These are phyloP conservation scores for Leishmania braziliensis DNA, from an alignment of 208 protist species.

Conservation along the genomic window DNA sequence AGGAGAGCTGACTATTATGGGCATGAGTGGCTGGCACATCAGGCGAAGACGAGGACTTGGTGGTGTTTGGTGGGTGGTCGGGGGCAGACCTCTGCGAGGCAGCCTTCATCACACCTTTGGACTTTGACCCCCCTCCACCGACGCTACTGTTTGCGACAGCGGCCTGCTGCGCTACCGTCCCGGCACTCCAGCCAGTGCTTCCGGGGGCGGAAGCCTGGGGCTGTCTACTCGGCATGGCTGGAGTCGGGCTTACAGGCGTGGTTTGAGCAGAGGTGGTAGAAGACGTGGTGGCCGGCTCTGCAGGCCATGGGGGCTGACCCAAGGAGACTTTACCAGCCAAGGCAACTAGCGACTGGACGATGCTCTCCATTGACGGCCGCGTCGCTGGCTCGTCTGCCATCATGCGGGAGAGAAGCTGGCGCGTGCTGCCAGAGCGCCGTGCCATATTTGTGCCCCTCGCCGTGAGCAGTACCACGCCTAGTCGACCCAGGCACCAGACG, in stretches of 20 bases:
- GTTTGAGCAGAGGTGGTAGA: not conserved
- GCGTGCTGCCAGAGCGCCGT: conserved; percentile 38
- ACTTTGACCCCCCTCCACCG: not conserved
- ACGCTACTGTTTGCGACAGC: not conserved
- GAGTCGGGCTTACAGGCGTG: not conserved
- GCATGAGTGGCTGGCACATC: conserved; percentile 15
- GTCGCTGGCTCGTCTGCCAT: conserved; percentile 37
- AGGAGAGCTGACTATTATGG: conserved; percentile 11
- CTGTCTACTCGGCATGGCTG: not conserved
- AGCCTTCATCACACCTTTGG: not conserved
- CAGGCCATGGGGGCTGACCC: conserved; percentile 22
- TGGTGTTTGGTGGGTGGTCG: not conserved
- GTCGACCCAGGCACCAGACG: conserved; percentile 74
- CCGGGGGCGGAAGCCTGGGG: not conserved
- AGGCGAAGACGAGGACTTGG: conserved; percentile 4
- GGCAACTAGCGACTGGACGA: conserved; percentile 32
- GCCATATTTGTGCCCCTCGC: conserved; percentile 39
- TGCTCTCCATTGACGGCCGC: conserved; percentile 47
- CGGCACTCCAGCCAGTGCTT: not conserved
- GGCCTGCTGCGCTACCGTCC: not conserved
- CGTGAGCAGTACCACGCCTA: conserved; percentile 54
- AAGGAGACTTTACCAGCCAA: conserved; percentile 25
- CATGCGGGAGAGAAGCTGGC: conserved; percentile 58
- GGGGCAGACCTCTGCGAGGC: not conserved
- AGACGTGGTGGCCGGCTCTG: not conserved